Evolutionary conservation across 441 rosid species (phyloP), one percentile per base, ranked within the genome.

Genomic region (Syzygium syzygioides): DNA sequence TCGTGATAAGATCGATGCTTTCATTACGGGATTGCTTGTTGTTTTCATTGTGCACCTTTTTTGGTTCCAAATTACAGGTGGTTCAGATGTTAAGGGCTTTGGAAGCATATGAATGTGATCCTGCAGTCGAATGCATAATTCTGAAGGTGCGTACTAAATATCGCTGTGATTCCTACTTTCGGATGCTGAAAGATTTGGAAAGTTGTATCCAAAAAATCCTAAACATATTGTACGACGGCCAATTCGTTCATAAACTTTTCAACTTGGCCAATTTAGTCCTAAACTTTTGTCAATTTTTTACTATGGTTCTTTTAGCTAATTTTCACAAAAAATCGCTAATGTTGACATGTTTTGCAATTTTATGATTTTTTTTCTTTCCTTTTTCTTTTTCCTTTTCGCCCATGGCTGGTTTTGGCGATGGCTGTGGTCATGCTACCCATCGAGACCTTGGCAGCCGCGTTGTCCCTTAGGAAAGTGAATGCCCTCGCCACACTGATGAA

Each of bases 401-500:
- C 30, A 1, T 30, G 23, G 6, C 71, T 4, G 3, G 20, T 64
- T 10, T 60, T 60, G n/a, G 71, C 32, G 3, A 64, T 14, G 20
- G 71, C 20, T 11, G 98, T 96, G 66, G 95, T 91, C 59, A 93
- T 93, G 86, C 92, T 92, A 37, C 97, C 99, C 66, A 93, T 91
- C 34, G 96, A 89, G 11, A 98, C 97, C 92, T 97, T 95, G 25
- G 93, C 87, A 15, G 98, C 91, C 45, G 94, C 95, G 85, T 95
- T 94, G 76, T 95, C 99, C 88, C 93, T 94, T 94, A 96, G 32
- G 87, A 88, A 94, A 0, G 95, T 93, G 62, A 95, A 96, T 48
- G 98, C 92, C 26, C 99, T 99, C 0, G 98, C 99, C 0, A 98
- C 98, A 0, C 93, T 92, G 5, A 96, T 96, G 85, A 97, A 96